Conservation (phyloP, 257 asterid genomes). For the Lycium ferocissimum region DNA sequence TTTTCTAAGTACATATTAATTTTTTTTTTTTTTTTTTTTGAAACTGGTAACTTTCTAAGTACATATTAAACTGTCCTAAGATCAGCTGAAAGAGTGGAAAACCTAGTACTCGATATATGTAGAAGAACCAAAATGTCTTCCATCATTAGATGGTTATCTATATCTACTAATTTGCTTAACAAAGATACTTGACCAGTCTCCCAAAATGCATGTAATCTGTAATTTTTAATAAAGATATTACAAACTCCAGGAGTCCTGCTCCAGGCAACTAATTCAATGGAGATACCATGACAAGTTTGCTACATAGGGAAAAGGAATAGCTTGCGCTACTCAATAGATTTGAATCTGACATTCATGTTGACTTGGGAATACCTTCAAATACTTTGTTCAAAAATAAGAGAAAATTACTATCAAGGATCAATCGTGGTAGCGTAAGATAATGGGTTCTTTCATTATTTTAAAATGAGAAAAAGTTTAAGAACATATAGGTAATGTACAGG, state of each 20-base stretch:
- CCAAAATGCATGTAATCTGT: not conserved
- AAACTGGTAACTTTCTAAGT: not conserved
- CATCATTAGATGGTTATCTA: not conserved
- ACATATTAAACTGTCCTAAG: not conserved
- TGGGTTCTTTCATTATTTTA: conserved; percentile 15
- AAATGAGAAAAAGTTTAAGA: not conserved
- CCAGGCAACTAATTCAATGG: not conserved
- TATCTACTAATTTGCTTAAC: not conserved
- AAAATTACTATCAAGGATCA: not conserved
- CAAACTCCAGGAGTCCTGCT: not conserved
- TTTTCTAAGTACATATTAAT: not conserved
- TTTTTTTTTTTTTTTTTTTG: too few relatives aligned
- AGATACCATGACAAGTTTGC: conserved; percentile 19
- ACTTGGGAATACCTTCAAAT: not conserved
- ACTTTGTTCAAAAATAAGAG: not conserved
- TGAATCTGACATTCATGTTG: not conserved
- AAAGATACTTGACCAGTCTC: not conserved
- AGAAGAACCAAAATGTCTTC: not conserved
- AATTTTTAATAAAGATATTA: not conserved
- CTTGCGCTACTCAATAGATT: not conserved
- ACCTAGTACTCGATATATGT: not conserved
- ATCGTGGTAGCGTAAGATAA: not conserved
- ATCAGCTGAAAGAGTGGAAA: not conserved
- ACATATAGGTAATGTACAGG: not conserved
- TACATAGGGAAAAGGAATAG: conserved; percentile 7